phyloP scores from a whole-genome alignment of 768 basidiomycete species.

The Suillus subluteus region DNA sequence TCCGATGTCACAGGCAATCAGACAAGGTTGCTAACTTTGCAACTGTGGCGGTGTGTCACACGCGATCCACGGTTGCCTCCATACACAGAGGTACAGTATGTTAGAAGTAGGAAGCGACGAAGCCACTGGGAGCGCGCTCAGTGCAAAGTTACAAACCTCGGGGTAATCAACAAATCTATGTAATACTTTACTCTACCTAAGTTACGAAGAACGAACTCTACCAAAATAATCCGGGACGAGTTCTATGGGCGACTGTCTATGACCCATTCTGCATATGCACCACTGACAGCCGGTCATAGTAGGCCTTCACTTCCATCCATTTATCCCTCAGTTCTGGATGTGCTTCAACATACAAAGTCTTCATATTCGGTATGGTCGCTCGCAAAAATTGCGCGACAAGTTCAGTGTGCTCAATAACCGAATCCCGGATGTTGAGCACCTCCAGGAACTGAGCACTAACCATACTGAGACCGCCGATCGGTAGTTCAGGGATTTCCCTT shows the following conservation, averaged over 20 bases:
- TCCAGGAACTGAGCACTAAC: slow-evolving; percentile 18
- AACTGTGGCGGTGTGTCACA: too few relatives aligned
- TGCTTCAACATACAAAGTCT: slow-evolving; percentile 29
- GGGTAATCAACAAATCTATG: not conserved
- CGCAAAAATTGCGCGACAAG: slow-evolving; percentile 30
- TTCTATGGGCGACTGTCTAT: not conserved
- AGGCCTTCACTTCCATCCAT: slow-evolving; percentile 22
- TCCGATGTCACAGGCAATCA: too few relatives aligned
- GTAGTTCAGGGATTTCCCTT: slow-evolving; percentile 10
- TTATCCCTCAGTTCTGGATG: slow-evolving; percentile 32
- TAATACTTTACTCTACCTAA: not conserved
- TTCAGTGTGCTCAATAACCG: slow-evolving; percentile 28
- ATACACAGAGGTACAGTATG: too few relatives aligned
- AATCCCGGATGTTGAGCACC: slow-evolving; percentile 33
- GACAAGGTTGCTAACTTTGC: too few relatives aligned
- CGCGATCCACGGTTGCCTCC: too few relatives aligned
- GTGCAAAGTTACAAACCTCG: not conserved
- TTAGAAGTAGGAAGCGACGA: too few relatives aligned
- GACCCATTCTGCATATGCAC: not conserved
- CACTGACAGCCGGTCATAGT: not conserved
- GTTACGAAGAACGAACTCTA: not conserved
- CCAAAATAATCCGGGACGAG: not conserved
- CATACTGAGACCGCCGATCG: not conserved
- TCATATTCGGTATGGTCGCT: slow-evolving; percentile 27
- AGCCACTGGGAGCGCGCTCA: too few relatives aligned